Evolutionary conservation across 768 basidiomycete genomes (phyloP).

Genomic region (Astraeus odoratus): DNA sequence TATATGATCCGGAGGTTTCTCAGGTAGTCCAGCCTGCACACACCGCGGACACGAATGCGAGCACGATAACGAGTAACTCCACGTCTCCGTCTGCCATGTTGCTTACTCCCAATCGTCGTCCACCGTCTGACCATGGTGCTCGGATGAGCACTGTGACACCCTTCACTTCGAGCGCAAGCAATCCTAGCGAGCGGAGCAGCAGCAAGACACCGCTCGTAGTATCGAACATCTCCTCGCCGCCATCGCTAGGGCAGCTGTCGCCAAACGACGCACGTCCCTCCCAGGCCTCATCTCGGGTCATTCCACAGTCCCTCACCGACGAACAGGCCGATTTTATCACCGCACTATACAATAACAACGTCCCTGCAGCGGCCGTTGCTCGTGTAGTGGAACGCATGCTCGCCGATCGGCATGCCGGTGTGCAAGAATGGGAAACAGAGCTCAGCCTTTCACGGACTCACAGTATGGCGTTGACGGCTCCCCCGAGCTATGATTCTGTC

Average conservation of each 20-base stretch:
- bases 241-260: neutral
- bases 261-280: neutral
- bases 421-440: constrained; percentile 17
- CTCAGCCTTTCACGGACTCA: constrained; percentile 12
- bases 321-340: constrained; percentile 21
- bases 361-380: constrained; percentile 18
- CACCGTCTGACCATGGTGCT: neutral
- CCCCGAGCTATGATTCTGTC: neutral
- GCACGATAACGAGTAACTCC: neutral
- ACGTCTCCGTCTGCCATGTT: neutral
- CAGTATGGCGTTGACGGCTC: constrained; percentile 9
- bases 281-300: neutral
- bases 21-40: neutral
- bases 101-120: constrained; percentile 11
- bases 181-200: neutral
- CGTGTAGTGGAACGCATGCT: constrained; percentile 19
- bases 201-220: constrained; percentile 2
- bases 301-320: constrained; percentile 14
- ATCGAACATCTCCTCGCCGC: constrained; percentile 4
- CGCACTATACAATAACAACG: constrained; percentile 15
- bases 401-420: constrained; percentile 13
- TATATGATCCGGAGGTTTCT: constrained; percentile 1
- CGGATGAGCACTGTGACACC: constrained; percentile 1
- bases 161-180: constrained; percentile 4
- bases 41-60: neutral